Evolutionary conservation across 352 stramenopile genomes (phyloP).

Genomic region (Globisporangium spiculum): DNA sequence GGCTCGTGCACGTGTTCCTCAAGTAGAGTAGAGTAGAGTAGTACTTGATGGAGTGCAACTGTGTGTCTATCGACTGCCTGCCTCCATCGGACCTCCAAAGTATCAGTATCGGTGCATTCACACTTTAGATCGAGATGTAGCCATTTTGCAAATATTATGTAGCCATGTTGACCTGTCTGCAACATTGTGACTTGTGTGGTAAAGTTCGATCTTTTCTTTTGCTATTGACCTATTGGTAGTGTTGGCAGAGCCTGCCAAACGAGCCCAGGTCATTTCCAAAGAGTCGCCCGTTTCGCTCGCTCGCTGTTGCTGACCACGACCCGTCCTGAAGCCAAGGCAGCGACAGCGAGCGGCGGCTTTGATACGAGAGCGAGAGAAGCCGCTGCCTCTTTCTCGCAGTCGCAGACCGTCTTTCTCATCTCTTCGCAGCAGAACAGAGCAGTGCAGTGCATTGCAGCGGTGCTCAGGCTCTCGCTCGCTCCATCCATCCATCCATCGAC

Average conservation of each 20-base stretch:
- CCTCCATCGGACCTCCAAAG: not conserved
- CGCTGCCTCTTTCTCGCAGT: not conserved
- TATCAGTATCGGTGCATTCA: not conserved
- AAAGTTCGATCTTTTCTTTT: not conserved
- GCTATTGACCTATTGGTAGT: not conserved
- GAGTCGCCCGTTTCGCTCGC: not conserved
- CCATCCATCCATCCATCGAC: not conserved
- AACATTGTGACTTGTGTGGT: not conserved
- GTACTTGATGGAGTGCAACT: not conserved
- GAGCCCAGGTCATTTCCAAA: not conserved
- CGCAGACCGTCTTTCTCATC: not conserved
- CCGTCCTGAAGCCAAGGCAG: not conserved
- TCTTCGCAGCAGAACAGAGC: not conserved
- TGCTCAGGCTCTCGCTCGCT: not conserved
- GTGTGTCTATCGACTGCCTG: not conserved
- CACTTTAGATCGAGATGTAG: not conserved
- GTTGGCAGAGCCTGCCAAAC: not conserved
- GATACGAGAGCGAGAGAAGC: not conserved
- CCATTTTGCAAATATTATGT: not conserved
- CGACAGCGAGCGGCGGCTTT: not conserved
- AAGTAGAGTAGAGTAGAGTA: slow-evolving; percentile 18
- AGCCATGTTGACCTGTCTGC: not conserved
- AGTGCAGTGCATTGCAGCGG: not conserved
- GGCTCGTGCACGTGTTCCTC: slow-evolving; percentile 63
- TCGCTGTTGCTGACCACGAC: not conserved